Evolutionary conservation across 305 asterid species (phyloP), one percentile per base, ranked within the genome.

Genomic region (Andrographis paniculata): DNA sequence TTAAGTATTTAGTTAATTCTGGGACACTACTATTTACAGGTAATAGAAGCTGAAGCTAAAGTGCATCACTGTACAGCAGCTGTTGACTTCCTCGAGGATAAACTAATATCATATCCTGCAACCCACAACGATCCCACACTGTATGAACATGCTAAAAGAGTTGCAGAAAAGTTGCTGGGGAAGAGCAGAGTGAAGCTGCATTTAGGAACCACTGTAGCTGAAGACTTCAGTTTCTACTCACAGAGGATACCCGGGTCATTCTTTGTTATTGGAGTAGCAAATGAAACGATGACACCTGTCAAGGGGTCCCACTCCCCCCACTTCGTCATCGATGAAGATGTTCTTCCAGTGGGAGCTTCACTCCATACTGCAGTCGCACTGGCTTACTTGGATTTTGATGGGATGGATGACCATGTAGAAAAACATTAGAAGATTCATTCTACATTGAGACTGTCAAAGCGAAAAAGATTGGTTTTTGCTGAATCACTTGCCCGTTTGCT

Each of bases 61-160:
- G 99, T 87, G 4, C 99, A 83, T 49, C 71, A 95, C 53, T 91
- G 99, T 77, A 91, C 80, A 45, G 96, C 96, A 30, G 80, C 79
- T 0, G 79, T 91, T 5, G 50, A 61, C 33, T 83, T 87, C 14
- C 61, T 61, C 20, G 14, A 68, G 14, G 60, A 66, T n/a, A 66
- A 70, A 39, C 65, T 49, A 13, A 72, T 70, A 14, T 66, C 80
- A 45, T 78, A 72, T 60, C 96, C 99, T 22, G 83, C 82, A 16
- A 83, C 94, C 2, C 68, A 75, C 20, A 91, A 91, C 37, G 63
- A 77, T 46, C 33, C 53, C 11, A 63, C 24, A 56, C 60, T 91
- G 66, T 96, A 91, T 56, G 44, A 58, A 30, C 68, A 67, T 55
- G 73, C 75, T 56, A 58, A 60, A 17, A 67, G 60, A 66, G 89